Evolutionary conservation across 495 filamentous ascomycete species (phyloP), one percentile per base, ranked within the genome.

Genomic region (Lichina pygmaea): DNA sequence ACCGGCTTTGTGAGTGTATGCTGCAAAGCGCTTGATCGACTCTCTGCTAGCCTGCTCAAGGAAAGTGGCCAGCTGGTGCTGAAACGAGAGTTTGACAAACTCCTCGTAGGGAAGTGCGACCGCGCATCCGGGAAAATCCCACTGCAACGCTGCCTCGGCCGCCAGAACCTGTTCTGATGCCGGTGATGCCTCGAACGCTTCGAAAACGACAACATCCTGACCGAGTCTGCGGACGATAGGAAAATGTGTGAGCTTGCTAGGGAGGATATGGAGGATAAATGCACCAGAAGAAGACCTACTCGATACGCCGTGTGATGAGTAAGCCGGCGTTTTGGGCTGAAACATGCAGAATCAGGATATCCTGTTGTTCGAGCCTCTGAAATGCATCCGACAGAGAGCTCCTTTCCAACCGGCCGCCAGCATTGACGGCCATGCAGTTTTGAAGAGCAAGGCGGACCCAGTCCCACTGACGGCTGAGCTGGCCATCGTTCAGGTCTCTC

Each of bases 41-140:
- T 78, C 73, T 0, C 59, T 58, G 48, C 66, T 72, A 0, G 71
- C 73, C 46, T 70, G 59, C 48, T 73, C 71, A 6, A 79, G 55
- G 42, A 78, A 78, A 0, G 48, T 43, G 0, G 67, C 64, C 2
- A 81, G 51, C 11, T 45, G 52, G 2, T 59, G 50, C 49, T 64
- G 66, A 46, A 81, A 75, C 6, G 47, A 42, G 2, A 49, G 36
- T 16, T 69, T 53, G 2, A 48, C 31, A 49, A 73, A 69, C 0
- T 49, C 52, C 2, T 31, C 4, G n/a, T 44, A 33, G 0, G 62
- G 53, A 8, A 71, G 42, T 6, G 58, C 53, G 0, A 63, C 63
- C 0, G 64, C 65, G 11, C 52, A n/a, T 33, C 54, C 50, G 47
- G 61, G 55, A 57, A 68, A 60, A 58, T 68, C 60, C 63, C 61